phyloP scores from a whole-genome alignment of 345 rosid species.

The Chamaenerion angustifolium region DNA sequence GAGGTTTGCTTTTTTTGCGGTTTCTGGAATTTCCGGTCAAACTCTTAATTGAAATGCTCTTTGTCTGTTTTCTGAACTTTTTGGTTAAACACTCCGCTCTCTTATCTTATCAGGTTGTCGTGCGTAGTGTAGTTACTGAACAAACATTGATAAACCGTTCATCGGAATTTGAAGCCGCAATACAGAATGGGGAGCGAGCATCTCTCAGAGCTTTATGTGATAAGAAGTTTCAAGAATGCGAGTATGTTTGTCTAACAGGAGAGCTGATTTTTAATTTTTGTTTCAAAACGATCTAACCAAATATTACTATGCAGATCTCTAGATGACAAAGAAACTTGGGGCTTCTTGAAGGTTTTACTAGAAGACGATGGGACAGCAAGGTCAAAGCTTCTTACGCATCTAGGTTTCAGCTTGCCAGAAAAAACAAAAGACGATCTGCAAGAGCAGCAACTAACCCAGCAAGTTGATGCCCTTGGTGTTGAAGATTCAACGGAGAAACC shows the following conservation, averaged over 20 bases:
- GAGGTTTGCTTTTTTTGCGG: constrained; percentile 34
- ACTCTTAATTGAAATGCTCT: constrained; percentile 4
- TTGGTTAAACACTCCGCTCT: background rate
- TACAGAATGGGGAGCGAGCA: constrained; percentile 73
- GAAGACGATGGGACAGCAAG: constrained; percentile 91
- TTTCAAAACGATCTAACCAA: background rate
- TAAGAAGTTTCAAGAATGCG: constrained; percentile 64
- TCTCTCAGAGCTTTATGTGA: constrained; percentile 68
- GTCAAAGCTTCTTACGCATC: constrained; percentile 76
- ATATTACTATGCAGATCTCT: constrained; percentile 34
- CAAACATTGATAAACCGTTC: constrained; percentile 64
- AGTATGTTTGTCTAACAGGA: constrained; percentile 31
- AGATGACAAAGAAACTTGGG: constrained; percentile 92
- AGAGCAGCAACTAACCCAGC: constrained; percentile 31
- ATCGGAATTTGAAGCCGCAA: constrained; percentile 79
- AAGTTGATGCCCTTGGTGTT: constrained; percentile 35
- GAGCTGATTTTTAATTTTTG: background rate
- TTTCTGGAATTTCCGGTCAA: background rate
- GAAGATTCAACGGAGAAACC: constrained; percentile 37
- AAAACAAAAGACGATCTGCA: constrained; percentile 33
- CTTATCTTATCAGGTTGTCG: constrained; percentile 38
- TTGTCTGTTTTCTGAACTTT: background rate
- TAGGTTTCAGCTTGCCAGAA: constrained; percentile 68
- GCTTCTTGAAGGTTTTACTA: constrained; percentile 76
- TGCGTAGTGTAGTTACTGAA: constrained; percentile 76